phyloP scores from a whole-genome alignment of 2,329 filamentous ascomycete species.

The Coniosporium tulheliwenetii region DNA sequence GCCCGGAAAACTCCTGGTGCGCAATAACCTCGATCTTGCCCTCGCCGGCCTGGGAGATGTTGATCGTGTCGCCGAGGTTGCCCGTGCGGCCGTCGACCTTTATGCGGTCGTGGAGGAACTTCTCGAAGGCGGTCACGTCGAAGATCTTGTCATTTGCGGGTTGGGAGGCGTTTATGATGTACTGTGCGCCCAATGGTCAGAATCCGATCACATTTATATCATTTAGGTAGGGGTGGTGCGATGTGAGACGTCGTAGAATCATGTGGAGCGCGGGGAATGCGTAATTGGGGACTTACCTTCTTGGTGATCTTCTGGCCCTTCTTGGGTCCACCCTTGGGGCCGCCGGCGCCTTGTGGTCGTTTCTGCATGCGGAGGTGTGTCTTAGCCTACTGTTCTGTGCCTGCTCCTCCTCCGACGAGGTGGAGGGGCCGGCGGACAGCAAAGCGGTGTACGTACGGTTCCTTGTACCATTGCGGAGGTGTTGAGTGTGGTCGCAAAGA shows the following conservation, averaged over 20 bases:
- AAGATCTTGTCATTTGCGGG: slow-evolving; percentile 99
- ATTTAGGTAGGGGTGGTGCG: background rate
- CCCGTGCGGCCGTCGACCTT: slow-evolving; percentile 98
- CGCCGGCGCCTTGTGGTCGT: slow-evolving; percentile 30
- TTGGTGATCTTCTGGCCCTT: slow-evolving; percentile 61
- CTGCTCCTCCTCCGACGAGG: slow-evolving; percentile 12
- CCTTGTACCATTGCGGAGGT: slow-evolving; percentile 62
- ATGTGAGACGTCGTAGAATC: too few species aligned
- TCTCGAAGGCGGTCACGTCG: slow-evolving; percentile 96
- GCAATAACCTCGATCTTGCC: slow-evolving; percentile 97
- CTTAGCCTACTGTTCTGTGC: slow-evolving; percentile 89
- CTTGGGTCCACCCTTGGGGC: slow-evolving; percentile 21
- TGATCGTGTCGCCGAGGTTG: slow-evolving; percentile 88
- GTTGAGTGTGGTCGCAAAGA: slow-evolving; percentile 54
- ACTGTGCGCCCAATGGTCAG: slow-evolving; percentile 37
- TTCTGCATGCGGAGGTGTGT: slow-evolving; percentile 40
- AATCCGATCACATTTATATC: background rate
- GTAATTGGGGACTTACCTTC: slow-evolving; percentile 43
- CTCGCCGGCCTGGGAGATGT: slow-evolving; percentile 80
- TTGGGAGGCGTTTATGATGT: slow-evolving; percentile 98
- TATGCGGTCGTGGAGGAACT: slow-evolving; percentile 99
- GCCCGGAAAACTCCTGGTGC: slow-evolving; percentile 94
- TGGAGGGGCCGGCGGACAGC: slow-evolving; percentile 55
- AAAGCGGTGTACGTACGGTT: slow-evolving; percentile 92
- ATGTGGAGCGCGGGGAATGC: too few species aligned